Conservation (phyloP, 805 yeast species). For the Wickerhamomyces strasburgensis region DNA sequence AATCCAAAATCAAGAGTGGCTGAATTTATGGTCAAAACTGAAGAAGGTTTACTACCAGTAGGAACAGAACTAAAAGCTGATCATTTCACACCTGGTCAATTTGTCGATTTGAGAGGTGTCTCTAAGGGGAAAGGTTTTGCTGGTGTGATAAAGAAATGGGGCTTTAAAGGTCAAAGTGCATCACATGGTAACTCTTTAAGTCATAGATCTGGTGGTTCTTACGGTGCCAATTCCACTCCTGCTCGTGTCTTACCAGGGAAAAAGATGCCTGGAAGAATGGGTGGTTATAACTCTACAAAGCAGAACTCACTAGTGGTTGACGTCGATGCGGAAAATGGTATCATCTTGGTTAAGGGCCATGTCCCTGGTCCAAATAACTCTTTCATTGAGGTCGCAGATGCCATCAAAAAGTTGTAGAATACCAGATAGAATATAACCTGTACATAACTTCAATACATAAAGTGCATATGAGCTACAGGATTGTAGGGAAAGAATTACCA, state of each 20-base stretch:
- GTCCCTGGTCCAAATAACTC: slow-evolving; percentile 86
- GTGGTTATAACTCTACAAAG: slow-evolving; percentile 66
- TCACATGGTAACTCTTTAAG: slow-evolving; percentile 93
- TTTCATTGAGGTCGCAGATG: slow-evolving; percentile 72
- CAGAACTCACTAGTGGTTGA: slow-evolving; percentile 74
- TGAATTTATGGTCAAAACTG: slow-evolving; percentile 76
- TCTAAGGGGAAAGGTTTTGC: slow-evolving; percentile 95
- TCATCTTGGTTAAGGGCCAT: slow-evolving; percentile 79
- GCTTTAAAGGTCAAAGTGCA: slow-evolving; percentile 83
- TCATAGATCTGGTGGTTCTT: slow-evolving; percentile 96
- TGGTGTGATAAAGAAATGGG: slow-evolving; percentile 96
- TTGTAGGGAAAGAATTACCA: background rate
- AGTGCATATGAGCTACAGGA: no score
- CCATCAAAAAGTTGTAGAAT: slow-evolving; percentile 44
- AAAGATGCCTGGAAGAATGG: slow-evolving; percentile 98
- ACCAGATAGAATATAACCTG: slow-evolving; percentile 1
- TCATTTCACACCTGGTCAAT: slow-evolving; percentile 78
- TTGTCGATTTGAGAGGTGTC: slow-evolving; percentile 71
- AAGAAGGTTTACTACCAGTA: slow-evolving; percentile 59
- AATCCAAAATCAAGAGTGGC: slow-evolving; percentile 73
- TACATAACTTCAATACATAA: no score
- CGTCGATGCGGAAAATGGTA: slow-evolving; percentile 76
- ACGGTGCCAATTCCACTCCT: slow-evolving; percentile 93
- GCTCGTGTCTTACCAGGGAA: slow-evolving; percentile 95
- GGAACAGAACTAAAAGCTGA: slow-evolving; percentile 81